phyloP scores from a whole-genome alignment of 2,329 filamentous ascomycete species.

The Xylariaceae sp. region DNA sequence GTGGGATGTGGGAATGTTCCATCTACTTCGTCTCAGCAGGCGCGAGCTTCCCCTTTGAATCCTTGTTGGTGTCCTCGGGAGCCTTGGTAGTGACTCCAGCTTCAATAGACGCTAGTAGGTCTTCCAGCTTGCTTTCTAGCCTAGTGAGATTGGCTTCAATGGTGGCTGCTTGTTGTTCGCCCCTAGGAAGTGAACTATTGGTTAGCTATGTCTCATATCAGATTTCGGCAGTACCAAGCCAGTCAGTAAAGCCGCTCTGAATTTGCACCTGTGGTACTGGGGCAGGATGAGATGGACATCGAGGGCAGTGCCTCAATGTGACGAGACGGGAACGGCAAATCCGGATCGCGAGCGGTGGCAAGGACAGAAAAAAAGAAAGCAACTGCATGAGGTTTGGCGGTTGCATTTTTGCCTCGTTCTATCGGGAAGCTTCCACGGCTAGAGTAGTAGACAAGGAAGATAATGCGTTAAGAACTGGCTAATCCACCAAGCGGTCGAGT shows the following conservation, averaged over 20 bases:
- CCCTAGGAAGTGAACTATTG: constrained; percentile 21
- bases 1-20: neutral
- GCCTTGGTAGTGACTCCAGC: constrained; percentile 2
- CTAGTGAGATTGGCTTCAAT: constrained; percentile 30
- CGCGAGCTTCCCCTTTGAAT: neutral
- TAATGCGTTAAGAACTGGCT: too few species aligned
- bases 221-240: neutral
- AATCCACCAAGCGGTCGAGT: neutral
- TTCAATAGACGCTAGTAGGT: constrained; percentile 30
- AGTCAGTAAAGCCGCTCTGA: neutral
- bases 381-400: neutral
- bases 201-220: constrained; percentile 6
- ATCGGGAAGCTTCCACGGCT: neutral
- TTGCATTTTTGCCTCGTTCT: neutral
- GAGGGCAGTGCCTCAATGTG: neutral
- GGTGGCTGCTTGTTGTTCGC: constrained; percentile 31
- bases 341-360: neutral
- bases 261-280: neutral
- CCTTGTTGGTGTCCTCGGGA: neutral
- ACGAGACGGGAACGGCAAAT: neutral
- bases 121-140: constrained; percentile 32
- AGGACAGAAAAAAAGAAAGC: neutral
- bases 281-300: neutral
- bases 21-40: constrained; percentile 5
- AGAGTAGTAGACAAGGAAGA: neutral